phyloP scores from a whole-genome alignment of 768 basidiomycete species.

The Hydnomerulius pinastri region DNA sequence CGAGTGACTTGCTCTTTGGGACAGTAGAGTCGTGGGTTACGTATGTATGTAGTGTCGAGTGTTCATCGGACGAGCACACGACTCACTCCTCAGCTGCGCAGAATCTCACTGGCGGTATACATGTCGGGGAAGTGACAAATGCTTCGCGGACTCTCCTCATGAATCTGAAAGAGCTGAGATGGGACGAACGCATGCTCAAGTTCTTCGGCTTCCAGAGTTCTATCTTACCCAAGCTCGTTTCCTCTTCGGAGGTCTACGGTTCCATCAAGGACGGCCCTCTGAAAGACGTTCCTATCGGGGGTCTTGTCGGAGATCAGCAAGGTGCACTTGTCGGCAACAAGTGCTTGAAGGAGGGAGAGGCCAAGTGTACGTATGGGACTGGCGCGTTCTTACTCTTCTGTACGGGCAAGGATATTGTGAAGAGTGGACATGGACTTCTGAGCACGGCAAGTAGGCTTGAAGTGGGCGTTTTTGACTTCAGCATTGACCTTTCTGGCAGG shows the following conservation, averaged over 20 bases:
- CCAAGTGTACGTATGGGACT: conserved; percentile 98
- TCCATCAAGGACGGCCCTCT: conserved; percentile 65
- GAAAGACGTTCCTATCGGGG: conserved; percentile 81
- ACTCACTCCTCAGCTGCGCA: conserved; percentile 28
- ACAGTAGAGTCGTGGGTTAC: conserved; percentile 97
- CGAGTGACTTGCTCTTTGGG: conserved; percentile 84
- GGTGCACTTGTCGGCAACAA: conserved; percentile 96
- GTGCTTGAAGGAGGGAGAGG: conserved; percentile 86
- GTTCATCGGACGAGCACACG: not conserved
- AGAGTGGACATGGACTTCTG: conserved; percentile 83
- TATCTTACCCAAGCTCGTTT: conserved; percentile 84
- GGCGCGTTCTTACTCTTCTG: conserved; percentile 96
- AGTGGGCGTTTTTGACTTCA: not conserved
- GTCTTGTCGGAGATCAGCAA: conserved; percentile 98
- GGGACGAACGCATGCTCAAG: conserved; percentile 79
- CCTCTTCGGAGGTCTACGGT: conserved; percentile 92
- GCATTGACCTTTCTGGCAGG: conserved; percentile 40
- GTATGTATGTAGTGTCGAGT: conserved; percentile 57
- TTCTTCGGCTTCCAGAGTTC: conserved; percentile 84
- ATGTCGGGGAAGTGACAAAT: conserved; percentile 93
- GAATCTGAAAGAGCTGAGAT: conserved; percentile 77
- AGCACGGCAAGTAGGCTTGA: conserved; percentile 62
- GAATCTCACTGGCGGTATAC: conserved; percentile 84
- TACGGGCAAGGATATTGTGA: conserved; percentile 85
- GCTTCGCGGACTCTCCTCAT: conserved; percentile 95